Evolutionary conservation across 164 flowering plant species (phyloP), one percentile per base, ranked within the genome.

Genomic region (Tetrastigma voinierianum): DNA sequence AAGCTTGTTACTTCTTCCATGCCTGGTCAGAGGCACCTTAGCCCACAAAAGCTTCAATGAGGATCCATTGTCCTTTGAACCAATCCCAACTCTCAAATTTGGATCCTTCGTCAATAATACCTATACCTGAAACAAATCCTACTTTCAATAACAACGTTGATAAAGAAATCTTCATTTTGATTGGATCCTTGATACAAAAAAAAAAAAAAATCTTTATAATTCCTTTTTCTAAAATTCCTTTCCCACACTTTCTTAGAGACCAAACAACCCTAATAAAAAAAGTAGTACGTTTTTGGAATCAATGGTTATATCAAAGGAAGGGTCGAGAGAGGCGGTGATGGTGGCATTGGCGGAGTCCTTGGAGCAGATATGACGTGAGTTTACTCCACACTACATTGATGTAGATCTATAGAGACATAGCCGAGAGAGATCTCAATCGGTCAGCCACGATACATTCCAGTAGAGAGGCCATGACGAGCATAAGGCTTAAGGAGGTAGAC

Each of bases 381-480:
- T 97, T 45, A 81, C 70, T 5, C 82, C 86, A 17, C 73, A n/a
- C 75, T 16, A 77, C 79, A 67, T 90, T 93, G 69, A 94, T 82
- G 18, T 90, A 85, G 72, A 87, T 82, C 18, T 97, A 85, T n/a
- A 15, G 96, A 85, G 53, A 93, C 81, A 15, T 78, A 47, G 14
- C 96, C 96, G 74, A n/a, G n/a, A n/a, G 87, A 91, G 75, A 90
- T 84, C 83, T 87, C 87, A 74, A 94, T 86, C 56, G 77, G 74
- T 91, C 92, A 24, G 91, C 84, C 47, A 91, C 88, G 1, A 93
- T 87, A 80, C 89, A 85, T 24, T 66, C 76, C 0, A 69, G 53
- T n/a, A 12, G 86, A 64, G 12, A 94, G 80, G 10, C 88, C 91
- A 68, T 6, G 48, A 66, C 53, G 21, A 75, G 76, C 52, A 51